These are phyloP conservation scores for Penicillium polonicum DNA, from an alignment of 2,329 filamentous ascomycete genomes.

Conservation along the genomic window DNA sequence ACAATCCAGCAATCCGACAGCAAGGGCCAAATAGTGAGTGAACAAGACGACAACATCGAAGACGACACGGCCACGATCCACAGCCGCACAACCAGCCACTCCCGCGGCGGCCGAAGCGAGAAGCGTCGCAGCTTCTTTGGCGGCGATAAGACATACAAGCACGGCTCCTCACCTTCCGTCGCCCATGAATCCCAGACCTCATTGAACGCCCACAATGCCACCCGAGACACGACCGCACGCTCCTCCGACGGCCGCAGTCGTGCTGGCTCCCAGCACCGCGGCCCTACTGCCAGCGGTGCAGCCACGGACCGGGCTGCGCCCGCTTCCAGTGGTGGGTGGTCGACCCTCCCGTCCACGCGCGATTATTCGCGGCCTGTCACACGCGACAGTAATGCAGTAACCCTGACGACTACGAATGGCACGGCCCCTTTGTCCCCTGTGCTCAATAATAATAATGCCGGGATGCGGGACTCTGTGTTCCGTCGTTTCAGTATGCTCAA, in stretches of 20 bases:
- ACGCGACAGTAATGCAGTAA: conserved; percentile 28
- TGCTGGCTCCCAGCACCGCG: conserved; percentile 29
- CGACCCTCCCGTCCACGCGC: conserved; percentile 35
- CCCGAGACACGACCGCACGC: conserved; percentile 27
- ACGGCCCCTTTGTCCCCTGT: conserved; percentile 32
- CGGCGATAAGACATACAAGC: conserved; percentile 34
- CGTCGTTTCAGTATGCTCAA: conserved; percentile 78
- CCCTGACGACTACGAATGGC: conserved; percentile 10
- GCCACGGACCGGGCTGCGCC: conserved; percentile 18
- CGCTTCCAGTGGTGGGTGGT: conserved; percentile 34
- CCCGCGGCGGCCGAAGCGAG: conserved; percentile 35
- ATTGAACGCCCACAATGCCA: conserved; percentile 28
- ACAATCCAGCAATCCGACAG: conserved; percentile 32
- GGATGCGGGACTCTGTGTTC: conserved; percentile 63
- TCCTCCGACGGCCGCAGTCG: conserved; percentile 34
- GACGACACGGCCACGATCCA: conserved; percentile 40
- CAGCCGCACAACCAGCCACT: conserved; percentile 39
- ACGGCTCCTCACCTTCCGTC: conserved; percentile 34
- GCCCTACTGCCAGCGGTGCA: conserved; percentile 19
- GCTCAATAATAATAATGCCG: conserved; percentile 31
- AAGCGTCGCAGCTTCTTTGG: conserved; percentile 45
- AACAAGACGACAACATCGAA: conserved; percentile 25
- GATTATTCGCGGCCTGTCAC: conserved; percentile 38
- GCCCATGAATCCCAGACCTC: conserved; percentile 25
- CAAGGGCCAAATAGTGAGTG: conserved; percentile 23